phyloP scores from a whole-genome alignment of 2,329 filamentous ascomycete genomes.

The Chrysosporium queenslandicum region DNA sequence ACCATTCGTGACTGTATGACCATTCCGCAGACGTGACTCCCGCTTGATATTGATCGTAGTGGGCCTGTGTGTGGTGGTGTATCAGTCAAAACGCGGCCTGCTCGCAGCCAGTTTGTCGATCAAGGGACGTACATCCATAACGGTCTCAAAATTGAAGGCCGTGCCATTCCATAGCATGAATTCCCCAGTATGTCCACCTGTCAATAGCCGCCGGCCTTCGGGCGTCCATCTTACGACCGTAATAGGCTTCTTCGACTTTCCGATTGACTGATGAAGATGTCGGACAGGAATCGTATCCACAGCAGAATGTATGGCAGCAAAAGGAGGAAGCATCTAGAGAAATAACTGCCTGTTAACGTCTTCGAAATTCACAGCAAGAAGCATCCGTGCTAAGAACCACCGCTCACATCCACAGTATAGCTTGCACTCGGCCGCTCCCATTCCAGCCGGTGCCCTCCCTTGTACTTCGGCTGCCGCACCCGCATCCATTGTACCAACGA shows the following conservation, averaged over 20 bases:
- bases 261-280: constrained; percentile 92
- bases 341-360: constrained; percentile 7
- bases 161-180: constrained; percentile 99
- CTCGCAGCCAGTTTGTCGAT: background rate
- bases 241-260: constrained; percentile 95
- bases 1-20: constrained; percentile 93
- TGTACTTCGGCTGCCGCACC: constrained; percentile 66
- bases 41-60: constrained; percentile 51
- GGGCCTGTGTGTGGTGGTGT: constrained; percentile 44
- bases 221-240: constrained; percentile 97
- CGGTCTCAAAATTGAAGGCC: constrained; percentile 98
- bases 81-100: background rate
- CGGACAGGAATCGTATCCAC: constrained; percentile 88
- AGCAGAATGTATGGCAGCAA: constrained; percentile 61
- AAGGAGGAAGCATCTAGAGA: constrained; percentile 71
- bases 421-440: constrained; percentile 74
- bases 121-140: constrained; percentile 61
- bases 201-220: constrained; percentile 81
- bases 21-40: constrained; percentile 48
- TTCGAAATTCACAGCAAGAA: background rate
- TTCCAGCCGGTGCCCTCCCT: constrained; percentile 61
- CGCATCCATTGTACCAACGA: constrained; percentile 88
- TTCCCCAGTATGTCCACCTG: constrained; percentile 90
- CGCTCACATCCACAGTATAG: constrained; percentile 77
- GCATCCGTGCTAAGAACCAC: constrained; percentile 16